Conservation (phyloP, 108 stramenopile species). For the Thalassiosira profunda region DNA sequence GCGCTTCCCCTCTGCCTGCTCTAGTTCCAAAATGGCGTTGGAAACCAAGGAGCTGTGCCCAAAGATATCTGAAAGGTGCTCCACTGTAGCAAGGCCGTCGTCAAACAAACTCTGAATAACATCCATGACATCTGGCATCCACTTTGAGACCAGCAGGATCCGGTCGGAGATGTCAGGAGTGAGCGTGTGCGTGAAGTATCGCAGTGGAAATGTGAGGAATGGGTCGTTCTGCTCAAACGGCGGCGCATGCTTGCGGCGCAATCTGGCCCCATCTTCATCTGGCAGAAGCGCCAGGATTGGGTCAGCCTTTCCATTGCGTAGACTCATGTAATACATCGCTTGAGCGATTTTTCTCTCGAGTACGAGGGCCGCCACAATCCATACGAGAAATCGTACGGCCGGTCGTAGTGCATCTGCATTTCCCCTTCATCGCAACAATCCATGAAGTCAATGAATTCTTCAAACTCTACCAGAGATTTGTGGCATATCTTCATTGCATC, state of each 20-base stretch:
- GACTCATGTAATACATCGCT: constrained; percentile 3
- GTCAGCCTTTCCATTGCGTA: neutral
- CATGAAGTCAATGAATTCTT: constrained; percentile 7
- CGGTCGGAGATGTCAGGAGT: neutral
- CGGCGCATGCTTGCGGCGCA: neutral
- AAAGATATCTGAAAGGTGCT: neutral
- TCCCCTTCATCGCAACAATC: neutral
- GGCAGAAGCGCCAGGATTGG: neutral
- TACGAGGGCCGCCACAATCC: neutral
- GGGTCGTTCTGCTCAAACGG: constrained; percentile 1
- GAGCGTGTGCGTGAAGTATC: neutral
- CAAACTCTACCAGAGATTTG: neutral
- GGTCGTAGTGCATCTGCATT: neutral
- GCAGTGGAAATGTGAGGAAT: neutral
- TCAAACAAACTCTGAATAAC: neutral
- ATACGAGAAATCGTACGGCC: neutral
- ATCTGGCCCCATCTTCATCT: neutral
- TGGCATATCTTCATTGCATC: constrained; percentile 1
- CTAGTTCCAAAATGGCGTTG: neutral
- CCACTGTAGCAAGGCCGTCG: constrained; percentile 1
- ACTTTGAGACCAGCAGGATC: neutral
- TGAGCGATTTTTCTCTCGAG: constrained; percentile 5
- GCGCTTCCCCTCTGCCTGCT: constrained; percentile 3
- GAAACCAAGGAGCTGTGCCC: constrained; percentile 1
- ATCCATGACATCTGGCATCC: constrained; percentile 5